Evolutionary conservation across 768 basidiomycete genomes (phyloP), one percentile per base, ranked within the genome.

Genomic region (Hericium rajendrae): DNA sequence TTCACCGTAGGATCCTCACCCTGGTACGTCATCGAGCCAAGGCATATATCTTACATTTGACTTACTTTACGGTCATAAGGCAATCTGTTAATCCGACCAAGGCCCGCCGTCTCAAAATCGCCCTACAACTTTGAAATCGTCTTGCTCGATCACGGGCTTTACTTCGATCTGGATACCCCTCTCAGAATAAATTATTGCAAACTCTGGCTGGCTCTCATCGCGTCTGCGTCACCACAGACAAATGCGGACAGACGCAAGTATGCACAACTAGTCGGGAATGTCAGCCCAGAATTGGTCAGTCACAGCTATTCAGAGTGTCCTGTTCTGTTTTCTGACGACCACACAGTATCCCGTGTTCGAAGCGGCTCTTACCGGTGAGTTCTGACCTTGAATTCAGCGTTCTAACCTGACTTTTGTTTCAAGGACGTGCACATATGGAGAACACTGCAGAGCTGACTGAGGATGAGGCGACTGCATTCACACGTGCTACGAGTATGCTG

Each of bases 81-180:
- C 4, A 98, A 98, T 69, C 75, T 99, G 24, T 76, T 98, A 28
- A 97, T 99, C 49, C 83, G 97, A 56, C 84, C 88, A 1, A 81
- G 86, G 6, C 78, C 79, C 6, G 61, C 66, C 15, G 62, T 59
- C 3, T 88, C 91, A 1, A 78, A 74, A 57, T 92, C 91, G 9
- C 90, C 91, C 0, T 90, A 90, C 72, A 97, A 97, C 68, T 98
- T 98, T 64, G 97, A 99, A 67, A 88, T 97, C 53, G 94, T 91
- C 24, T 78, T 98, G 1, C 75, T 99, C 59, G 97, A 99, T 66
- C 94, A 97, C 62, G 95, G 91, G 4, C 74, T 93, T 16, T 95
- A 97, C 70, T 97, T 97, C 63, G 94, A 97, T 66, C 75, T 99
- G 4, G 85, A 91, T 56, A 73, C 82, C 18, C 76, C 85, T 43